phyloP scores from a whole-genome alignment of 176 grass and related monocot genomes.

The Zea luxurians region DNA sequence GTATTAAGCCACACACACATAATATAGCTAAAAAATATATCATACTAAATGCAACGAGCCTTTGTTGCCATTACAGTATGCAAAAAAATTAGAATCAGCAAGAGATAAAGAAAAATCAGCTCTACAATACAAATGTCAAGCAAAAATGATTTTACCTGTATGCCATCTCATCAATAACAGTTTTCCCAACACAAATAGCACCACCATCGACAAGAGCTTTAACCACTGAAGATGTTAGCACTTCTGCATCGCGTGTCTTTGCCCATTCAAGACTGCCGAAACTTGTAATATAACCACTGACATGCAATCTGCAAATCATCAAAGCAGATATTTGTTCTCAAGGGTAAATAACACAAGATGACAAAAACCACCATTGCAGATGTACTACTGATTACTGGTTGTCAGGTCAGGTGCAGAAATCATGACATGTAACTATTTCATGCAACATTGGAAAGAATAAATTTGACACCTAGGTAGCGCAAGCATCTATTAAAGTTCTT shows the following conservation, averaged over 20 bases:
- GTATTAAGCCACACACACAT: slow-evolving; percentile 24
- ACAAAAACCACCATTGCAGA: not conserved
- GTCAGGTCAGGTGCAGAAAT: slow-evolving; percentile 8
- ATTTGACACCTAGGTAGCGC: not conserved
- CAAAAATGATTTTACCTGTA: slow-evolving; percentile 57
- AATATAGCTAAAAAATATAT: not conserved
- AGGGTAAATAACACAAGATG: slow-evolving; percentile 13
- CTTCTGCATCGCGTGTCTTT: slow-evolving; percentile 57
- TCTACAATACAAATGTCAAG: not conserved
- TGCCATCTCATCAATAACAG: slow-evolving; percentile 92
- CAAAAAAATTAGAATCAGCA: not conserved
- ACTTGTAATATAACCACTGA: slow-evolving; percentile 67
- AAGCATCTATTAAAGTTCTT: not conserved
- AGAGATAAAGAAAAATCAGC: not conserved
- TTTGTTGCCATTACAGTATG: not conserved
- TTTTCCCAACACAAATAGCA: slow-evolving; percentile 90
- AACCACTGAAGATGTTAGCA: slow-evolving; percentile 68
- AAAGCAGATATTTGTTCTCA: slow-evolving; percentile 29
- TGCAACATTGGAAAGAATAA: not conserved
- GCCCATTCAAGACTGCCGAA: slow-evolving; percentile 82
- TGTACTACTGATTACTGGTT: not conserved
- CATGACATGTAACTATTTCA: not conserved
- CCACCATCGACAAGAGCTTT: slow-evolving; percentile 72
- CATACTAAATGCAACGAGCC: slow-evolving; percentile 9
- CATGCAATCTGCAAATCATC: slow-evolving; percentile 71